These are phyloP conservation scores for Malus sieversii DNA, from an alignment of 306 rosid genomes.

Conservation along the genomic window DNA sequence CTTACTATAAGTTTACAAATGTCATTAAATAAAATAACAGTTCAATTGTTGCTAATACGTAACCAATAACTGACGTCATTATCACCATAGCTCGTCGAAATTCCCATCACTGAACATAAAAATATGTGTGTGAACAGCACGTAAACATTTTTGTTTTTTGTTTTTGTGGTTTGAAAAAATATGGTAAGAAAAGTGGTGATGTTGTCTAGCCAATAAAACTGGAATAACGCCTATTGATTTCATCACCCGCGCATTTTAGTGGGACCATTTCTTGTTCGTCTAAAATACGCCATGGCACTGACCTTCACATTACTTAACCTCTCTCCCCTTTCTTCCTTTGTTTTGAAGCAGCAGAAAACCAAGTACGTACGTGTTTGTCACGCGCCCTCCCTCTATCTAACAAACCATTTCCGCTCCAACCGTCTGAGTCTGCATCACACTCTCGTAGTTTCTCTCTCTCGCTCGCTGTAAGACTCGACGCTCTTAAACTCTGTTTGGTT, in stretches of 20 bases:
- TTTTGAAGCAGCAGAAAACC: background rate
- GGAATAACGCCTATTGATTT: background rate
- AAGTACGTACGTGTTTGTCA: background rate
- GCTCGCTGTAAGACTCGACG: background rate
- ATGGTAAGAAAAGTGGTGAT: background rate
- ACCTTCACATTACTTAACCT: background rate
- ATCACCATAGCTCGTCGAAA: no score
- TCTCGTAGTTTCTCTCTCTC: background rate
- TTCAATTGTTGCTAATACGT: no score
- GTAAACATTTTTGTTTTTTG: rapidly evolving
- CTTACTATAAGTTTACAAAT: no score
- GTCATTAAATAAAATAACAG: no score
- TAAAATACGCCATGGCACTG: background rate
- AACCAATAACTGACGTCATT: no score
- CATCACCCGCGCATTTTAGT: background rate
- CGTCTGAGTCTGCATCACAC: background rate
- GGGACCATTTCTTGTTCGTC: background rate
- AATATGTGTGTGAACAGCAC: no score
- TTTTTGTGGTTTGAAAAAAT: background rate
- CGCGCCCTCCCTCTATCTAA: background rate
- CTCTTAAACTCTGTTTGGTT: background rate
- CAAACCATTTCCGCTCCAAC: background rate
- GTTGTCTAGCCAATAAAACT: background rate
- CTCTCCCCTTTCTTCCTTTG: background rate
- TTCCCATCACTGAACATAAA: no score